Evolutionary conservation across 2,329 filamentous ascomycete species (phyloP).

Genomic region (Penicillium sp.): DNA sequence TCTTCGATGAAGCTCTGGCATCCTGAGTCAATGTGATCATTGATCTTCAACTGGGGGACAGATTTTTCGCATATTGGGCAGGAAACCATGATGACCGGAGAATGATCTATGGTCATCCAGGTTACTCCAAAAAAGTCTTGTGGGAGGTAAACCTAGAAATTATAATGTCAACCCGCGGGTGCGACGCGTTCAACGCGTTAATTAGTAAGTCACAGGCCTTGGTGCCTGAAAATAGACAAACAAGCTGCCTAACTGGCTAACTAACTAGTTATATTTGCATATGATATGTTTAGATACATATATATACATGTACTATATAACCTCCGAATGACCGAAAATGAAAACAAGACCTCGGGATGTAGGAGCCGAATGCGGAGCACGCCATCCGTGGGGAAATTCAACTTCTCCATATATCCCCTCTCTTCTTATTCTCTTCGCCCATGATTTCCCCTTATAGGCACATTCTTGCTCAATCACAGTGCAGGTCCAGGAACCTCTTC

Average conservation of each 20-base stretch:
- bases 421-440: conserved; percentile 8
- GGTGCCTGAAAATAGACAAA: background rate
- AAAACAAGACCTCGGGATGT: background rate
- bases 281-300: background rate
- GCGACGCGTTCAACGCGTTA: conserved; percentile 4
- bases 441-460: background rate
- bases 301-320: background rate
- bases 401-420: conserved; percentile 1
- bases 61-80: conserved; percentile 79
- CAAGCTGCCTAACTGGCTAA: background rate
- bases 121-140: background rate
- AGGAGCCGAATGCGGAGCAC: conserved; percentile 15
- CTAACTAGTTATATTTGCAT: background rate
- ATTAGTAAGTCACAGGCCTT: conserved; percentile 5
- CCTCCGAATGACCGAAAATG: background rate
- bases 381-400: conserved; percentile 15
- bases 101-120: background rate
- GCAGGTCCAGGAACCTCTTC: background rate
- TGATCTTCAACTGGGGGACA: conserved; percentile 61
- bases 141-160: background rate
- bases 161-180: background rate
- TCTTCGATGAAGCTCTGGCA: conserved; percentile 66
- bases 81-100: conserved; percentile 53
- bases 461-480: conserved; percentile 3
- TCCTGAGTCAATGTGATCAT: conserved; percentile 82